phyloP scores from a whole-genome alignment of 176 grass and related monocot species.

The Cenchrus purpureus region DNA sequence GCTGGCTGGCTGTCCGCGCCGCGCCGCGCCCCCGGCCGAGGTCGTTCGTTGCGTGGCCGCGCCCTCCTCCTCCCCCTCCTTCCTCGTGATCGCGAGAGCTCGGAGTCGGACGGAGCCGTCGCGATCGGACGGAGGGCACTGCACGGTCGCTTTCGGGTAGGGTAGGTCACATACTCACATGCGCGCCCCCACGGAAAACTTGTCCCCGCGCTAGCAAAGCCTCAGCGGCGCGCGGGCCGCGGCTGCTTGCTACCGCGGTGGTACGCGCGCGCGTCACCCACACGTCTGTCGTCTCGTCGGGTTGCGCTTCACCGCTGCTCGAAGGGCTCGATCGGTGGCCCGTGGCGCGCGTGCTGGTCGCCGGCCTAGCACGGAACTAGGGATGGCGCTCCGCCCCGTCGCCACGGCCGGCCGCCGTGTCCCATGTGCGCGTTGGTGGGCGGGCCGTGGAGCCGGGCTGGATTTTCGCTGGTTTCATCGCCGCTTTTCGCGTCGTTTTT shows the following conservation, averaged over 20 bases:
- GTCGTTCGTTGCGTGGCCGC: constrained; percentile 35
- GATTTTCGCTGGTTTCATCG: background rate
- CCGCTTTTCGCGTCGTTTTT: background rate
- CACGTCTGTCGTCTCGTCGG: constrained; percentile 28
- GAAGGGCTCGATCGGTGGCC: background rate
- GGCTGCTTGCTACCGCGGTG: background rate
- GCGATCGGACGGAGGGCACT: background rate
- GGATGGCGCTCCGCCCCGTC: background rate
- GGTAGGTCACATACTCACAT: constrained; percentile 9
- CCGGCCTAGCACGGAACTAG: background rate
- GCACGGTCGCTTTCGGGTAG: constrained; percentile 49
- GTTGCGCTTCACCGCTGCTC: too few relatives aligned
- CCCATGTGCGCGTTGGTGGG: constrained; percentile 28
- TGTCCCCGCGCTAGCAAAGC: background rate
- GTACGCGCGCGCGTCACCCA: background rate
- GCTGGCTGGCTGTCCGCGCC: background rate
- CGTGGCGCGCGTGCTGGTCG: too few relatives aligned
- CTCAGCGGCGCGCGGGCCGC: background rate
- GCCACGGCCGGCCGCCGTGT: background rate
- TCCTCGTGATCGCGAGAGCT: background rate
- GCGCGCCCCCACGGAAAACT: constrained; percentile 1
- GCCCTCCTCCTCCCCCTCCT: background rate
- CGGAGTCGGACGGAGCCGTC: background rate
- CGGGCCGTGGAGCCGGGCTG: background rate
- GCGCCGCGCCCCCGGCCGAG: background rate